A percentile compares a stretch with the other conserved stretches of the same genome.
Evolutionary conservation across 1,284 basidiomycete genomes (phyloP).

Genomic region (Boletus sp.): DNA sequence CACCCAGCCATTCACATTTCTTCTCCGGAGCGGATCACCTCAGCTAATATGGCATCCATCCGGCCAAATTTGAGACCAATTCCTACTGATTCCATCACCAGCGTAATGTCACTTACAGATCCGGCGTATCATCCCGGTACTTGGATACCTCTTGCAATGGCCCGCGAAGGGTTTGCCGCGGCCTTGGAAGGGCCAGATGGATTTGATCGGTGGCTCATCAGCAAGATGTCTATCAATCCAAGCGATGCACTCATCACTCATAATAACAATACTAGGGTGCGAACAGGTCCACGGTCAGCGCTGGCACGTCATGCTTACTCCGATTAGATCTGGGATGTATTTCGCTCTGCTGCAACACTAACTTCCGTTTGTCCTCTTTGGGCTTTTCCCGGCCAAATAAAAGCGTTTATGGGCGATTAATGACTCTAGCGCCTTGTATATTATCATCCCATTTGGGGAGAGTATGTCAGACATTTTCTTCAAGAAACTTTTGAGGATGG

Average conservation of each 20-base stretch:
- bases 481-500: conserved; percentile 66
- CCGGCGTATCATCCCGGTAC: conserved; percentile 40
- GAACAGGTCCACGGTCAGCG: neutral
- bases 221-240: conserved; percentile 61
- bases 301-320: neutral
- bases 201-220: conserved; percentile 65
- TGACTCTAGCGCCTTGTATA: conserved; percentile 21
- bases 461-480: conserved; percentile 51
- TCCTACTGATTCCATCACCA: conserved; percentile 35
- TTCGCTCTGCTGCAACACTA: conserved; percentile 51
- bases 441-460: conserved; percentile 26
- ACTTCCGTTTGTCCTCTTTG: conserved; percentile 41
- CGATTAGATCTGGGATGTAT: conserved; percentile 70
- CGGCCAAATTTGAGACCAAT: conserved; percentile 53
- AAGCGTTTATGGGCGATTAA: conserved; percentile 1
- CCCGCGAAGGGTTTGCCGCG: conserved; percentile 50
- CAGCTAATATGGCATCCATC: conserved; percentile 37
- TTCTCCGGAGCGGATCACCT: conserved; percentile 29
- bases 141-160: conserved; percentile 57
- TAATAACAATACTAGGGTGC: conserved; percentile 63
- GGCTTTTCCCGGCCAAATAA: neutral
- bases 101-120: conserved; percentile 42
- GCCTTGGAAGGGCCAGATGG: conserved; percentile 57
- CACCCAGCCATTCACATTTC: conserved; percentile 61
- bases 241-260: conserved; percentile 68